phyloP scores from a whole-genome alignment of 2,329 filamentous ascomycete species.

The Plenodomus tracheiphilus region DNA sequence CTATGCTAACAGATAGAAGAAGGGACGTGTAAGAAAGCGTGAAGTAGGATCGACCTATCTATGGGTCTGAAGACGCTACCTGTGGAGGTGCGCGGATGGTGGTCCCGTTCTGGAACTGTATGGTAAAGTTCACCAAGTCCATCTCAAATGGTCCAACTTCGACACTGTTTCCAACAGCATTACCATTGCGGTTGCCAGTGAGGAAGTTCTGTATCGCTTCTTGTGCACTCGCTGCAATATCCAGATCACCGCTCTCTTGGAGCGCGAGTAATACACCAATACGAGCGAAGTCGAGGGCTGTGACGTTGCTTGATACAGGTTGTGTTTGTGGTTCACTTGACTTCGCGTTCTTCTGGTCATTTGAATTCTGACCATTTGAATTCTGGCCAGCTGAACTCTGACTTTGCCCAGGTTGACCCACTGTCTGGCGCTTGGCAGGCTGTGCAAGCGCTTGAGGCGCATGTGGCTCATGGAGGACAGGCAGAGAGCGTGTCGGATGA shows the following conservation, averaged over 20 bases:
- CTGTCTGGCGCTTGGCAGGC: constrained; percentile 27
- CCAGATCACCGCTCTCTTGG: constrained; percentile 46
- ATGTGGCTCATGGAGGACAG: constrained; percentile 29
- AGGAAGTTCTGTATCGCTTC: constrained; percentile 47
- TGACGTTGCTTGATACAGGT: constrained; percentile 41
- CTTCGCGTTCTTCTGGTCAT: constrained; percentile 12
- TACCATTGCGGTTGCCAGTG: constrained; percentile 33
- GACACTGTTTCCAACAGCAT: constrained; percentile 26
- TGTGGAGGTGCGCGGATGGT: constrained; percentile 22
- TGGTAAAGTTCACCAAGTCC: constrained; percentile 36
- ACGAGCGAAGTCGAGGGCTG: constrained; percentile 51
- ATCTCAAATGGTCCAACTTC: constrained; percentile 36
- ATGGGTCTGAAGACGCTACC: constrained; percentile 1
- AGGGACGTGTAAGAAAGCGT: background rate
- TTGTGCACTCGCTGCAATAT: constrained; percentile 49
- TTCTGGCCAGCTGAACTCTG: constrained; percentile 26
- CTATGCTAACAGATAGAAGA: constrained; percentile 8
- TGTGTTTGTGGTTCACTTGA: constrained; percentile 24
- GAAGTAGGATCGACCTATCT: background rate
- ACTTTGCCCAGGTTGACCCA: constrained; percentile 37
- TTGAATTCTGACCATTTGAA: constrained; percentile 35
- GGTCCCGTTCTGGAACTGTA: constrained; percentile 40
- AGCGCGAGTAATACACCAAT: constrained; percentile 51
- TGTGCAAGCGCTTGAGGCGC: constrained; percentile 10
- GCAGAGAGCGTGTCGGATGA: constrained; percentile 27